Evolutionary conservation across 805 yeast genomes (phyloP), one percentile per base, ranked within the genome.

Genomic region (Schwanniomyces yamadae): DNA sequence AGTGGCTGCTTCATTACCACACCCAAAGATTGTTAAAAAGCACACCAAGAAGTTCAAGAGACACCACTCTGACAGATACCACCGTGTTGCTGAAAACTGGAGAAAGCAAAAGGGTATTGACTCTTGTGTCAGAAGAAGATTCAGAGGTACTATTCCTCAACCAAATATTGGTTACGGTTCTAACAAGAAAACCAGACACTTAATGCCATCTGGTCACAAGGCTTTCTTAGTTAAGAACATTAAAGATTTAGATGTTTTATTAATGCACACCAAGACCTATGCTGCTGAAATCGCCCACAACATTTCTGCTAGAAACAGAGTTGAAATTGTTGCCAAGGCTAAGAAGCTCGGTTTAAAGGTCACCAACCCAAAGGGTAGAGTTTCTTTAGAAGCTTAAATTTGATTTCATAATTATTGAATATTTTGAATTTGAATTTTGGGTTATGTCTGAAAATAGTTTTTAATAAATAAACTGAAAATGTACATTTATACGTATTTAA

Each of bases 61-160:
- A 81, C 98, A 91, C 75, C 99, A 93, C 82, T 89, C 96, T 74
- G 99, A 93, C 84, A 88, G 96, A 78, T 91, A 89, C 78, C 83
- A 82, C 82, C 90, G 99, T 78, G 96, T 93, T 60, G 77, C 87
- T 66, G 97, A 88, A 78, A 84, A 82, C 83, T 95, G 99, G 99
- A 93, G 99, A 88, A 91, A 93, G 80, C 99, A 95, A 79, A 93
- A 93, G 87, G 99, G 99, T 93, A 93, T 93, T 71, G 99, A 93
- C 82, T 90, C 98, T 59, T 82, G 88, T 78, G 97, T 95, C 72
- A 93, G 99, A 82, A 91, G 99, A 82, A 84, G 93, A 82, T 93
- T 93, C 95, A 88, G 97, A 84, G 99, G 99, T 69, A 84, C 91
- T 77, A 87, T 93, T 70, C 80, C 90, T 63, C 95, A 91, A 82